Percentiles rank a stretch among this genome's conserved stretches.
These are phyloP conservation scores for Isatis tinctoria DNA, from an alignment of 345 rosid genomes.

Conservation along the genomic window DNA sequence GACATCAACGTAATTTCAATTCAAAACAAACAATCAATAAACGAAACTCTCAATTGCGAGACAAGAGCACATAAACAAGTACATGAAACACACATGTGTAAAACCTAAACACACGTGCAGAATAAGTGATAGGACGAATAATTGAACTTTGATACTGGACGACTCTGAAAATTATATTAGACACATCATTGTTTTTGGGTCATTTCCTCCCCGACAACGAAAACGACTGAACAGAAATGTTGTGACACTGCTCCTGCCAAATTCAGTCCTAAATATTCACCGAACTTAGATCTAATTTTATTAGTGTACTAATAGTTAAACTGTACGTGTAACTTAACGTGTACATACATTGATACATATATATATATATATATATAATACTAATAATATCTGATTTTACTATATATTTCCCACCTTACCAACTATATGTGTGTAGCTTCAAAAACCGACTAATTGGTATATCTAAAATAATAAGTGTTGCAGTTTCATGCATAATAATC, in stretches of 20 bases:
- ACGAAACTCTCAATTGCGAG: neutral
- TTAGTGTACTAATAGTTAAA: neutral
- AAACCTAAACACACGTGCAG: slow-evolving; percentile 23
- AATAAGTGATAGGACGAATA: slow-evolving; percentile 7
- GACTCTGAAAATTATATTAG: neutral
- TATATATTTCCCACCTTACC: too few species aligned
- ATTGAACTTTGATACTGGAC: slow-evolving; percentile 18
- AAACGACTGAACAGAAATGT: slow-evolving; percentile 22
- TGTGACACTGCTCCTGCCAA: neutral
- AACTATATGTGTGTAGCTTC: too few species aligned
- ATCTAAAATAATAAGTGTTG: too few species aligned
- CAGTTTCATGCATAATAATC: too few species aligned
- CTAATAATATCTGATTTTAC: too few species aligned
- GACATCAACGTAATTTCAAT: too few species aligned
- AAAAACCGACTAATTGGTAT: too few species aligned
- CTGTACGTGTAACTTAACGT: neutral
- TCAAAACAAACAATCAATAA: neutral
- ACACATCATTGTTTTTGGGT: slow-evolving; percentile 10
- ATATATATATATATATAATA: too few species aligned
- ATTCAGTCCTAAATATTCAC: slow-evolving; percentile 9
- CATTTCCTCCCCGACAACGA: slow-evolving; percentile 25
- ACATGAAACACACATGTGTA: slow-evolving; percentile 2
- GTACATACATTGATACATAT: too few species aligned
- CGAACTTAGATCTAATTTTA: neutral
- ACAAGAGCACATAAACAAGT: neutral